phyloP scores from a whole-genome alignment of 495 filamentous ascomycete species.

The Penicillium antarcticum region DNA sequence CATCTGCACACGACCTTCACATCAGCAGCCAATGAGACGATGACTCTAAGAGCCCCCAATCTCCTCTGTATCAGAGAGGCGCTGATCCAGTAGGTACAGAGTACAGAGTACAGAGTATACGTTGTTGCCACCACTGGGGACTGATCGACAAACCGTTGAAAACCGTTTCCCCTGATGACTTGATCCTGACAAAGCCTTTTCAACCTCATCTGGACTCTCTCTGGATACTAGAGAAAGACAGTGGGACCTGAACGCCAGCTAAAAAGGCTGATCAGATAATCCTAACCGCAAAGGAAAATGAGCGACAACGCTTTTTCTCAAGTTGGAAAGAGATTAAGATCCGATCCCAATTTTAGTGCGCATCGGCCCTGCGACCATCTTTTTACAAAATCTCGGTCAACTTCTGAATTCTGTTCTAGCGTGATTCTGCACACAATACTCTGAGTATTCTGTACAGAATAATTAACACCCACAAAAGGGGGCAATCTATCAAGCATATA shows the following conservation, averaged over 20 bases:
- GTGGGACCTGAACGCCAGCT: constrained; percentile 20
- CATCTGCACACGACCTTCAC: constrained; percentile 1
- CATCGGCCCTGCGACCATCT: not conserved
- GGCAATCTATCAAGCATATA: not conserved
- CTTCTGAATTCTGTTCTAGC: too few species aligned
- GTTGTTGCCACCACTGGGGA: not conserved
- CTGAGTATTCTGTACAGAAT: too few species aligned
- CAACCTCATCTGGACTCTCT: not conserved
- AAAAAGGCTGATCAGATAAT: constrained; percentile 35
- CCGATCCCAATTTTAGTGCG: constrained; percentile 31
- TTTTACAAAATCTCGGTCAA: not conserved
- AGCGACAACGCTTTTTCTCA: constrained; percentile 25
- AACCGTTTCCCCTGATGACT: constrained; percentile 20
- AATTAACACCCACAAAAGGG: not conserved
- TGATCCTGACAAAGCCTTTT: constrained; percentile 9
- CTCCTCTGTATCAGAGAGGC: not conserved
- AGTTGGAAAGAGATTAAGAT: constrained; percentile 33
- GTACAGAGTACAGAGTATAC: not conserved
- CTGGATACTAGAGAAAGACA: not conserved
- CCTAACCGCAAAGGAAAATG: constrained; percentile 23
- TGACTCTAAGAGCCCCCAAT: not conserved
- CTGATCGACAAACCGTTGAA: constrained; percentile 28
- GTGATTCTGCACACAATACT: too few species aligned
- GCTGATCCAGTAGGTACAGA: not conserved
- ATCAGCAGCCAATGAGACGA: not conserved